Evolutionary conservation across 805 yeast genomes (phyloP).

Genomic region (Groenewaldozyma tartarivorans): DNA sequence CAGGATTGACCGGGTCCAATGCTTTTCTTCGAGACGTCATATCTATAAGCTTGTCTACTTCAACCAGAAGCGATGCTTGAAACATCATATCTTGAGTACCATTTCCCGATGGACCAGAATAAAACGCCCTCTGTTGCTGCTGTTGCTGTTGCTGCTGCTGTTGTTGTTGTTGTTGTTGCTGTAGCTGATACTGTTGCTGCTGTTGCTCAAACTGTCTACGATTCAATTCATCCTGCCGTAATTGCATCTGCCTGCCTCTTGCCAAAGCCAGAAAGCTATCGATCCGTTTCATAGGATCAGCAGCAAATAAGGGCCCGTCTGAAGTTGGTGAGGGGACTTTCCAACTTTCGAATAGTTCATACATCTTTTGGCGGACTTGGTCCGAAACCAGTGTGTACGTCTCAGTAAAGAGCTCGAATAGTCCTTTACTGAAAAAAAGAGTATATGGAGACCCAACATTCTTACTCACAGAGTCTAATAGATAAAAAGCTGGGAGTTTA

Average conservation of each 20-base stretch:
- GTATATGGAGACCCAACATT: slow-evolving; percentile 86
- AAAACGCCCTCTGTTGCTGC: slow-evolving; percentile 9
- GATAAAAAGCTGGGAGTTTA: slow-evolving; percentile 74
- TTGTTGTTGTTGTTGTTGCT: slow-evolving; percentile 4
- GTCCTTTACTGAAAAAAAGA: slow-evolving; percentile 58
- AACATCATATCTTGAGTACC: no score
- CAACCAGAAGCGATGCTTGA: slow-evolving; percentile 22
- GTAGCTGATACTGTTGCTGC: slow-evolving; percentile 18
- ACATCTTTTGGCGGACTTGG: slow-evolving; percentile 59
- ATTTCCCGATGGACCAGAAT: slow-evolving; percentile 4
- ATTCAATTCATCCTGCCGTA: slow-evolving; percentile 5
- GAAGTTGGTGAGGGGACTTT: slow-evolving; percentile 47
- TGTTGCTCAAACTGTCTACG: slow-evolving; percentile 15
- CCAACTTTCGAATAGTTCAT: slow-evolving; percentile 83
- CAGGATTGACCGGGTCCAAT: slow-evolving; percentile 20
- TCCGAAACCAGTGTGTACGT: slow-evolving; percentile 76
- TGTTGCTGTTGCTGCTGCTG: slow-evolving; percentile 8
- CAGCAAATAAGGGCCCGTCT: slow-evolving; percentile 61
- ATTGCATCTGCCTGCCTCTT: slow-evolving; percentile 8
- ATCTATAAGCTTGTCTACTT: slow-evolving; percentile 22
- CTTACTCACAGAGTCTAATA: slow-evolving; percentile 86
- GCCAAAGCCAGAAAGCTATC: slow-evolving; percentile 49
- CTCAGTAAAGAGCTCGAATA: slow-evolving; percentile 61
- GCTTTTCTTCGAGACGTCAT: slow-evolving; percentile 17
- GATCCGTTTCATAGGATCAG: slow-evolving; percentile 57